A percentile compares a stretch with the other conserved stretches of the same genome.
These are phyloP conservation scores for Polytrichum formosum DNA, from an alignment of 225 moss, liverwort and hornwort species.

Conservation along the genomic window DNA sequence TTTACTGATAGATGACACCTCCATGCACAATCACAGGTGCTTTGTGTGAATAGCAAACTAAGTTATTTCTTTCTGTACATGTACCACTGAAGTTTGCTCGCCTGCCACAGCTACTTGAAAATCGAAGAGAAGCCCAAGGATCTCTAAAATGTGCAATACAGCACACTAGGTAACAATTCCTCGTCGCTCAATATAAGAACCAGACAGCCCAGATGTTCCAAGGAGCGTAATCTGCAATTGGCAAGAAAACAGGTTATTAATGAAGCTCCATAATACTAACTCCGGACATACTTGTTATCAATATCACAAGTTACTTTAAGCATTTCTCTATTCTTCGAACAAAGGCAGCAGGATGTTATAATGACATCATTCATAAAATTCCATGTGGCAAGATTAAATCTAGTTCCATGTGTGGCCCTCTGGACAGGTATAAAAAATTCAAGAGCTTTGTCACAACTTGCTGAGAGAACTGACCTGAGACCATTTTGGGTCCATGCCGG, in stretches of 20 bases:
- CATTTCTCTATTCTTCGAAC: too few species aligned
- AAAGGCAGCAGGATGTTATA: too few species aligned
- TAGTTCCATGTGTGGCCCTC: background rate
- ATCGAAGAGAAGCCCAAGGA: background rate
- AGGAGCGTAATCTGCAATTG: conserved; percentile 71
- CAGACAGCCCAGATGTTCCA: conserved; percentile 87
- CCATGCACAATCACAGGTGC: too few species aligned
- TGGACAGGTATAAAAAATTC: background rate
- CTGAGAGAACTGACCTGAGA: conserved; percentile 45
- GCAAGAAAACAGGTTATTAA: background rate
- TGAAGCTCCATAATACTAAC: too few species aligned
- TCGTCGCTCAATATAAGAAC: conserved; percentile 88
- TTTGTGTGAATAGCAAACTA: conserved; percentile 17
- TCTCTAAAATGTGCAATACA: background rate
- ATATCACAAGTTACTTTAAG: too few species aligned
- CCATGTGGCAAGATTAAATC: background rate
- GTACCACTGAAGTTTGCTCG: conserved; percentile 7
- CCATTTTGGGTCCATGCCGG: conserved; percentile 87
- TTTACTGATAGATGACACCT: too few species aligned
- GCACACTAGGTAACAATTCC: conserved; percentile 24
- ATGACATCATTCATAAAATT: background rate
- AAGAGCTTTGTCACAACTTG: background rate
- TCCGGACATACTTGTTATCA: too few species aligned
- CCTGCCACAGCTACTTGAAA: conserved; percentile 5
- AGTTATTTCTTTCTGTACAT: conserved; percentile 37